These are phyloP conservation scores for Ophiosphaerella herpotricha DNA, from an alignment of 2,329 filamentous ascomycete genomes.

Conservation along the genomic window DNA sequence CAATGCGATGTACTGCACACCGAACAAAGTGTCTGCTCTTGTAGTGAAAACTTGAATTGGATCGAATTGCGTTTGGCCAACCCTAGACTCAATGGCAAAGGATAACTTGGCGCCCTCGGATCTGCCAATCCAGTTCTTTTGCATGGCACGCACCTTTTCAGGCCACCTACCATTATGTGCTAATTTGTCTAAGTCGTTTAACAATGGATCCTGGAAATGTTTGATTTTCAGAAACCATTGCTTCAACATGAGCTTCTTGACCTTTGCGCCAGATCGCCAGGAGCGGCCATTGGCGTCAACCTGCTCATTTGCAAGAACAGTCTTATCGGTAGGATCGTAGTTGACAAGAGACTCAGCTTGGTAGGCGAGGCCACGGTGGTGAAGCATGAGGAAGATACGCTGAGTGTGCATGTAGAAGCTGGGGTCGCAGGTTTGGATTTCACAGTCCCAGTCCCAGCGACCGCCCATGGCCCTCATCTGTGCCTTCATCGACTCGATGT, in stretches of 20 bases:
- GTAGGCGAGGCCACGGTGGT: conserved; percentile 76
- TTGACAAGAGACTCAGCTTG: conserved; percentile 85
- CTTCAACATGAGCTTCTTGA: conserved; percentile 76
- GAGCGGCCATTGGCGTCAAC: conserved; percentile 84
- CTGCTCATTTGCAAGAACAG: conserved; percentile 89
- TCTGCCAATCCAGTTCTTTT: conserved; percentile 85
- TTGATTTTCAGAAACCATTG: conserved; percentile 93
- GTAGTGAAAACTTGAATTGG: conserved; percentile 80
- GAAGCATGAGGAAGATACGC: conserved; percentile 77
- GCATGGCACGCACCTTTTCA: conserved; percentile 79
- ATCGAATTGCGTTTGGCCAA: conserved; percentile 46
- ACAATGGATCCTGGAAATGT: conserved; percentile 71
- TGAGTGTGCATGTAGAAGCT: conserved; percentile 90
- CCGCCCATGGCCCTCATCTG: conserved; percentile 81
- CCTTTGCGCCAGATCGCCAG: conserved; percentile 84
- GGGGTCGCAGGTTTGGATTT: conserved; percentile 82
- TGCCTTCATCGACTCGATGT: conserved; percentile 83
- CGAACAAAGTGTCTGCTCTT: conserved; percentile 82
- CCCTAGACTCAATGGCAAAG: conserved; percentile 63
- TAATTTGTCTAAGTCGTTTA: conserved; percentile 72
- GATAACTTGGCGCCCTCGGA: conserved; percentile 73
- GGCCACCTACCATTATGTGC: conserved; percentile 72
- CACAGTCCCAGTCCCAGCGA: conserved; percentile 80
- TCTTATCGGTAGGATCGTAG: conserved; percentile 87
- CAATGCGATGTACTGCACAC: conserved; percentile 82